These are phyloP conservation scores for Lentinula edodes DNA, from an alignment of 768 basidiomycete genomes.

Conservation along the genomic window DNA sequence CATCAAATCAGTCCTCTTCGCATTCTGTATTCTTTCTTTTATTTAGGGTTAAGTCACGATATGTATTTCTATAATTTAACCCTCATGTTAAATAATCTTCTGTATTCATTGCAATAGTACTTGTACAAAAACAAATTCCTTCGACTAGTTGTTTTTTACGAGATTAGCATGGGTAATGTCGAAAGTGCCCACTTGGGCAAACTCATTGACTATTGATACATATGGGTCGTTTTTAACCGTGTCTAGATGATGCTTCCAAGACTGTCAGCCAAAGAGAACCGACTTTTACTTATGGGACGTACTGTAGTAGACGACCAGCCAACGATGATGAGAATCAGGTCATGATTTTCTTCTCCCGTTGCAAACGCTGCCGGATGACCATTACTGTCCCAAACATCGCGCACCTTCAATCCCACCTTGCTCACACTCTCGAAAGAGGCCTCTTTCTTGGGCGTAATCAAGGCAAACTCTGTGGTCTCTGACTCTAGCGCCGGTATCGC, in stretches of 20 bases:
- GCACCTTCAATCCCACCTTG: background rate
- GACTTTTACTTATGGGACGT: background rate
- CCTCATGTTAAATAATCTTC: background rate
- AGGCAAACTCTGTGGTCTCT: background rate
- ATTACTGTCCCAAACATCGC: background rate
- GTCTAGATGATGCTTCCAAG: background rate
- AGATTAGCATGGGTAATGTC: background rate
- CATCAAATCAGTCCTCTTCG: too few species aligned
- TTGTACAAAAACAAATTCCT: too few species aligned
- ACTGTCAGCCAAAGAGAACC: background rate
- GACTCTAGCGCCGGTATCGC: background rate
- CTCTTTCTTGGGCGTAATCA: background rate
- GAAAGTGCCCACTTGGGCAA: background rate
- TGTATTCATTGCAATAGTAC: background rate
- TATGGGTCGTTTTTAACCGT: background rate
- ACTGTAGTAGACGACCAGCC: background rate
- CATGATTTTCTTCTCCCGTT: background rate
- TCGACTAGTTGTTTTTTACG: background rate
- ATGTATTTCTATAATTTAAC: background rate
- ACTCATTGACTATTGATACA: background rate
- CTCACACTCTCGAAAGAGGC: background rate
- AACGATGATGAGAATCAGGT: background rate
- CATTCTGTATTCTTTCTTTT: too few species aligned
- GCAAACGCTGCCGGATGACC: background rate
- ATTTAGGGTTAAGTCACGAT: background rate